Base-by-base conservation (phyloP, 345 rosid genomes). In the Boechera stricta region DNA sequence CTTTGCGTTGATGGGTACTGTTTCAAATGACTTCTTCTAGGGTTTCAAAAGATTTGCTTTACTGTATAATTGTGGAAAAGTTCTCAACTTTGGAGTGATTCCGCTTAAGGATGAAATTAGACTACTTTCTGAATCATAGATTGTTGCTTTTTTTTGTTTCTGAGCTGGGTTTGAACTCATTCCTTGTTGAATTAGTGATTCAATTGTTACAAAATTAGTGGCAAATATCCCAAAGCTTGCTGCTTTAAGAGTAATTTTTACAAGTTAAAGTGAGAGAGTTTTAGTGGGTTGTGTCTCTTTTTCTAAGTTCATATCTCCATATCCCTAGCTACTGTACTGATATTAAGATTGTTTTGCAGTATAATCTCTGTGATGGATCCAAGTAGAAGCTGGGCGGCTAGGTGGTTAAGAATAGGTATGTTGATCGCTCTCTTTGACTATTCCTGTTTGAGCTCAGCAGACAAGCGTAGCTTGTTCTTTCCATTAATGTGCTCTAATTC, bases 311-410 rank as follows among this genome's bases (percentile, higher is more conserved):
- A 38, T 48, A 32, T 49, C 2, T 77, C n/a, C 2, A 7, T 33
- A 36, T 11, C 41, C 18, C 8, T 24, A 10, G 69, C 64, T 70
- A 8, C 33, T 31, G 32, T 36, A 36, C 39, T 77, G 13, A 70
- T 62, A 13, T 38, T 16, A 55, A 64, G 75, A 42, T 54, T 59
- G 28, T 18, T 70, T 51, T 49, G 77, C 74, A 90, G 98, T 74
- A 90, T 92, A 73, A 92, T 95, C 79, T 88, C 99, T 73, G 94
- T 95, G 66, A 92, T 92, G 97, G 99, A 95, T 77, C 99, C 97
- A 12, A 68, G 72, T 72, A 86, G 98, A 82, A 92, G 97, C 77
- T 95, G 97, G 99, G 97, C 97, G 33, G 99, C 98, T 69, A 91
- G 99, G 45, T 94, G 99, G 99, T 76, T 92, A 77, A 84, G 98